phyloP scores from a whole-genome alignment of 371 early-diverging fungal species.

The Batkoa obscura region DNA sequence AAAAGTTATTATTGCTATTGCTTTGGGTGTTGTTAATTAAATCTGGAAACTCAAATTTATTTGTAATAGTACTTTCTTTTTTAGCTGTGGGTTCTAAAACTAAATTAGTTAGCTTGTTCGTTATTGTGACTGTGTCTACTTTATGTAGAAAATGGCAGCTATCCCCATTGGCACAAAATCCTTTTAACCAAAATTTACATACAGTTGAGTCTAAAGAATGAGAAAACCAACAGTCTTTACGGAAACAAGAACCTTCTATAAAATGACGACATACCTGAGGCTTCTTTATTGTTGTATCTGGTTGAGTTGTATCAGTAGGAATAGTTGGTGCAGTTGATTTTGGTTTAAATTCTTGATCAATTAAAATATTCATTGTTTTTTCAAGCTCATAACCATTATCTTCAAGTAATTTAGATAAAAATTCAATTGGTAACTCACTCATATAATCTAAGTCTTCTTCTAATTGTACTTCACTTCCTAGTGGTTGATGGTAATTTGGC shows the following conservation, averaged over 20 bases:
- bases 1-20: neutral
- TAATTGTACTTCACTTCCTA: no score
- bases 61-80: neutral
- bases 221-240: conserved; percentile 7
- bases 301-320: no score
- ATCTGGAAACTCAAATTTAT: neutral
- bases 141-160: conserved; percentile 4
- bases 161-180: conserved; percentile 1
- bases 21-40: neutral
- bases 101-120: neutral
- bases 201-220: conserved; percentile 3
- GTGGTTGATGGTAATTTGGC: no score
- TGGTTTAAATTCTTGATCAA: no score
- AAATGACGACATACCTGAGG: conserved; percentile 6
- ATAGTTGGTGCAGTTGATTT: no score
- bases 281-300: no score
- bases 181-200: conserved; percentile 6
- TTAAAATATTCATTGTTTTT: no score
- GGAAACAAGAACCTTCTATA: conserved; percentile 4
- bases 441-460: no score
- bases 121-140: neutral
- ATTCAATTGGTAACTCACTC: no score
- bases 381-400: no score
- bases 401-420: no score
- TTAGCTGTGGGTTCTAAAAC: neutral